These are phyloP conservation scores for Isabelozyma pseudorhagii DNA, from an alignment of 805 yeast species.

Conservation along the genomic window DNA sequence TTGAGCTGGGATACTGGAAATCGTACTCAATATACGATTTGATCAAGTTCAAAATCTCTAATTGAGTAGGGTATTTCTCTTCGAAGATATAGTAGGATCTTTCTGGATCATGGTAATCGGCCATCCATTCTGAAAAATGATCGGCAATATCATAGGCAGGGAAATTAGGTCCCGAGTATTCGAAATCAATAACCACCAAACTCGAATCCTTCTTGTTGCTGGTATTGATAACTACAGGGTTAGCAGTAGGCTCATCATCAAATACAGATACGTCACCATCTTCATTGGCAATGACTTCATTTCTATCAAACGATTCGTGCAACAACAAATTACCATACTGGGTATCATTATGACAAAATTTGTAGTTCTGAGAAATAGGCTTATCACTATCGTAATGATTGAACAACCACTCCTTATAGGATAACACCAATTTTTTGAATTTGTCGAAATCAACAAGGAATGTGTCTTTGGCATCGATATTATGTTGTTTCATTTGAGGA, in stretches of 20 bases:
- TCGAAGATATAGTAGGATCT: conserved; percentile 50
- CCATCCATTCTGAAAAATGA: conserved; percentile 97
- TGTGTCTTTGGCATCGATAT: conserved; percentile 27
- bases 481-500: conserved; percentile 27
- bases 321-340: conserved; percentile 92
- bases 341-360: conserved; percentile 93
- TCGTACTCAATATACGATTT: conserved; percentile 74
- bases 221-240: conserved; percentile 12
- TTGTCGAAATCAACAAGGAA: conserved; percentile 46
- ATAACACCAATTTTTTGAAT: conserved; percentile 46
- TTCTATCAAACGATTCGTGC: conserved; percentile 50
- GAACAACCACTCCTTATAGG: conserved; percentile 64
- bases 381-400: conserved; percentile 42
- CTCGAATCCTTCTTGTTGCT: conserved; percentile 41
- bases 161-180: conserved; percentile 86
- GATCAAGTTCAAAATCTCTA: conserved; percentile 67
- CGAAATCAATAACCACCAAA: conserved; percentile 93
- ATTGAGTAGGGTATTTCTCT: conserved; percentile 60
- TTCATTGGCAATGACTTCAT: conserved; percentile 28
- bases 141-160: conserved; percentile 90
- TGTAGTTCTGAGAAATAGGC: conserved; percentile 46
- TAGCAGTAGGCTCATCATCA: not conserved
- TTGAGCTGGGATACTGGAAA: conserved; percentile 34
- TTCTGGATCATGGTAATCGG: conserved; percentile 72
- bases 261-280: not conserved